Base-by-base conservation (phyloP, 148 eudicot genomes). In the Amaranthus palmeri region DNA sequence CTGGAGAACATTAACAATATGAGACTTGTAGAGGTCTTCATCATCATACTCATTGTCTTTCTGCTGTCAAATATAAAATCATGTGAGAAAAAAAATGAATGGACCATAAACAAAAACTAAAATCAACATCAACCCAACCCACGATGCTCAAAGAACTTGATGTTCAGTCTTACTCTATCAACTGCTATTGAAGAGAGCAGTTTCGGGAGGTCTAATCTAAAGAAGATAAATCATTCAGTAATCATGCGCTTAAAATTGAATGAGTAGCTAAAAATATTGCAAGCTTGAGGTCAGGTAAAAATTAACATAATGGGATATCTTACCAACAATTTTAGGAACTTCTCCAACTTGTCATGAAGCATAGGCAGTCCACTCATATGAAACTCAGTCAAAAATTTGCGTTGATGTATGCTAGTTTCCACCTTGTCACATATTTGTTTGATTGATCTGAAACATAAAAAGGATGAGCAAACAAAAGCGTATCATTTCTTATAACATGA, bases 321-420 rank as follows among this genome's bases (percentile, higher is more conserved):
- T 79, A 95, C 99, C 88, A 95, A 83, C 73, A 86, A 80, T 60
- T 82, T 82, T 46, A 95, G 85, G 76, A 95, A 89, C 80, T 86
- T 90, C 84, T 92, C 99, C 88, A 95, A 53, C 82, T 90, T 95
- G 80, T 83, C 92, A 79, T 86, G 89, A 53, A 95, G 88, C 74
- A 81, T 74, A 68, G 93, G 93, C 76, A 95, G 71, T 44, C 86
- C 96, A 71, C 78, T 86, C 96, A 92, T 92, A 55, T 81, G 86
- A 70, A 92, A 88, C 60, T 84, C 84, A 61, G 54, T 70, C 53
- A 95, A 85, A 85, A 95, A 95, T 70, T 71, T 83, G 59, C 65
- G 54, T 25, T 78, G 54, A 13, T 51, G 71, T 76, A 95, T 86
- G 77, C 96, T 89, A 18, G 4, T 13, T 46, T 82, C 79, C 71